Base-by-base conservation (phyloP, 305 asterid genomes). In the Euphrasia arctica region DNA sequence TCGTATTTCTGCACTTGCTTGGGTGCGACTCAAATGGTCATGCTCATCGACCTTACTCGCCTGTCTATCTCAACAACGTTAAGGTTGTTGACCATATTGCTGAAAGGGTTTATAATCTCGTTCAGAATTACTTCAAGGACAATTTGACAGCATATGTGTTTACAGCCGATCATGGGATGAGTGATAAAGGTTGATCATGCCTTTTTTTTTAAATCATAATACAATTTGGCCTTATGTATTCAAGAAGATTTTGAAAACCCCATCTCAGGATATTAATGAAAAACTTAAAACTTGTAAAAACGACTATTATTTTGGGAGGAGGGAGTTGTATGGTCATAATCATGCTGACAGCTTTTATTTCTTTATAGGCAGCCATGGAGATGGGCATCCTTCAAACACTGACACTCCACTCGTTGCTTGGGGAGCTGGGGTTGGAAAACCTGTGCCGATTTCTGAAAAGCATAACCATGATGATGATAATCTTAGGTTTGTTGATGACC, bases 121-220 rank as follows among this genome's bases (percentile, higher is more conserved):
- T 93, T 76, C 90, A 88, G 90, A 84, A 51, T 78, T 83, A 83
- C 83, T 93, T 72, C 87, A 85, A 93, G 76, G 99, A 93, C 77
- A 82, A 88, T 73, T 78, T 65, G 77, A 88, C 99, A 18, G 77
- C 97, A 22, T 93, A 80, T 74, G 78, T 93, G 61, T 93, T 93
- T 75, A 93, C 99, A 11, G 97, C 97, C 56, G 99, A 93, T 76
- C 99, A 93, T 83, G 97, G 99, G 73, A 93, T 93, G 97, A 93
- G 97, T 59, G 99, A 93, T 77, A 93, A 93, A 93, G 99, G 99
- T 90, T 78, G 74, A 66, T 32, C 29, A 60, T 29, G 56, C 29
- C 22, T 18, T 18, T 18, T n/a, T n/a, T 18, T 18, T 18, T 18
- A 18, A 51, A 31, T 69, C 67, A 49, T 34, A 66, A 31, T 49